Percentiles rank a stretch among this genome's conserved stretches.
These are phyloP conservation scores for Mucor sp. DNA, from an alignment of 371 early-diverging fungal genomes.

Conservation along the genomic window DNA sequence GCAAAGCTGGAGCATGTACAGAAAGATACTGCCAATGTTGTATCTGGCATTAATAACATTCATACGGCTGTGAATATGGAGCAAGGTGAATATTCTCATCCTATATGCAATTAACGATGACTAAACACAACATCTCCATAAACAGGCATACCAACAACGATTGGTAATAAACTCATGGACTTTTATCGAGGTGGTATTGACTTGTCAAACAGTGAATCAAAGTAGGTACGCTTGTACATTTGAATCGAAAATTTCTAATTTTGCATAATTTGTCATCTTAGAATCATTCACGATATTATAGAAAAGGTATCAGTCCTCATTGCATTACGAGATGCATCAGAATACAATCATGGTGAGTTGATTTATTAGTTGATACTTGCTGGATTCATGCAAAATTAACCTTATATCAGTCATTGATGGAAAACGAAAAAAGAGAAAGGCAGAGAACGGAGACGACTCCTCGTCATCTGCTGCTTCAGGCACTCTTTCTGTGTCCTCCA, in stretches of 20 bases:
- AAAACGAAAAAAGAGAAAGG: conserved; percentile 67
- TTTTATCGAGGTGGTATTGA: conserved; percentile 44
- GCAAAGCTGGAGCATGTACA: conserved; percentile 51
- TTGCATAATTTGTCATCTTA: conserved; percentile 10
- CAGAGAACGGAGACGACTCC: conserved; percentile 54
- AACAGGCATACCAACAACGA: conserved; percentile 33
- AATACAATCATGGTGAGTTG: conserved; percentile 37
- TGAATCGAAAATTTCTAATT: neutral
- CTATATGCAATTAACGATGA: neutral
- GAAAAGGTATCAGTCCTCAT: conserved; percentile 59
- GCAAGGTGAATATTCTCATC: conserved; percentile 40
- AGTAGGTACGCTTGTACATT: conserved; percentile 22
- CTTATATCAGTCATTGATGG: conserved; percentile 40
- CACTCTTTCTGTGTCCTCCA: conserved; percentile 15
- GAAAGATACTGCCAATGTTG: conserved; percentile 40
- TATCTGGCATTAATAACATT: conserved; percentile 46
- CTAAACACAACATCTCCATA: neutral
- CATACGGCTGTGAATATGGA: conserved; percentile 37
- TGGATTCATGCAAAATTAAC: neutral
- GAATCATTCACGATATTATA: conserved; percentile 57
- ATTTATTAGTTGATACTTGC: neutral
- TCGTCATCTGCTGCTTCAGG: neutral
- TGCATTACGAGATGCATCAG: conserved; percentile 56
- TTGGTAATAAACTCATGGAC: conserved; percentile 34
- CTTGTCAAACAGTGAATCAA: conserved; percentile 41